These are phyloP conservation scores for Arthrobotrys pseudoclavata DNA, from an alignment of 2,329 filamentous ascomycete species.

Conservation along the genomic window DNA sequence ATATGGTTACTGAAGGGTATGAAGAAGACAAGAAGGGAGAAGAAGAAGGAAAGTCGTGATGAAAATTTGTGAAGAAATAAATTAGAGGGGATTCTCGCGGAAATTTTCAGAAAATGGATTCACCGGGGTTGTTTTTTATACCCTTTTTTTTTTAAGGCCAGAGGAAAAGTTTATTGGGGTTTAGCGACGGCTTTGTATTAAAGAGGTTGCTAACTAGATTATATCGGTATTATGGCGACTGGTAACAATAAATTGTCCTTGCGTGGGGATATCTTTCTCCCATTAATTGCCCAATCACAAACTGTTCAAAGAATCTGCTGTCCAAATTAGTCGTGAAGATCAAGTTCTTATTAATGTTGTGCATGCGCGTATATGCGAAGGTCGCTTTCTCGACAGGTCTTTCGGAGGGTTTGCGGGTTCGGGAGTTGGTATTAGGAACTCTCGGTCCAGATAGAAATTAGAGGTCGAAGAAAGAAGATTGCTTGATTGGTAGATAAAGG, in stretches of 20 bases:
- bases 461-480: background rate
- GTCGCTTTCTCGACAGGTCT: background rate
- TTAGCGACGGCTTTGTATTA: constrained; percentile 6
- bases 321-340: background rate
- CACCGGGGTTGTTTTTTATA: background rate
- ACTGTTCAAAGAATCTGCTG: background rate
- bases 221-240: background rate
- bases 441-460: background rate
- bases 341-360: background rate
- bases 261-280: background rate
- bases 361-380: background rate
- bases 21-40: constrained; percentile 70
- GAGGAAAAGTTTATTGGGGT: constrained; percentile 9
- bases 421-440: background rate
- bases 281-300: background rate
- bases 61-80: background rate
- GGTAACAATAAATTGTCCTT: constrained; percentile 7
- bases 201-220: constrained; percentile 6
- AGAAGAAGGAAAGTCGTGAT: constrained; percentile 28
- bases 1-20: constrained; percentile 95
- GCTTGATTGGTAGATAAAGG: background rate
- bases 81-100: background rate
- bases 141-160: background rate
- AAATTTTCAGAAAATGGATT: background rate
- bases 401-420: background rate